Conservation (phyloP, 371 early-diverging fungal genomes). For the Mortierella sp. region DNA sequence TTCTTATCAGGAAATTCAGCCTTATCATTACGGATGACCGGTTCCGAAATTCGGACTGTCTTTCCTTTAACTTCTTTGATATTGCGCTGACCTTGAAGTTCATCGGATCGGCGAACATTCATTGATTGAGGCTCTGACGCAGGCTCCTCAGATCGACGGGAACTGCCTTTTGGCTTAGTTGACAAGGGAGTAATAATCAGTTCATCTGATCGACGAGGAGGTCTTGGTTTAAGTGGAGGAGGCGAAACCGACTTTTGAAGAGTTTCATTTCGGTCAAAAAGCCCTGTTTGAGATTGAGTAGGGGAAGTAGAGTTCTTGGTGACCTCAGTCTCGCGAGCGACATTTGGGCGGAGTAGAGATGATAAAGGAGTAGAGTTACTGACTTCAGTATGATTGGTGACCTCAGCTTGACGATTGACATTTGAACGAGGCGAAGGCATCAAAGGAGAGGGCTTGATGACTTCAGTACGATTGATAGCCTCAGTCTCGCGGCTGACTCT, state of each 20-base stretch:
- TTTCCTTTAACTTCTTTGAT: constrained; percentile 7
- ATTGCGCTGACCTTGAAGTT: constrained; percentile 42
- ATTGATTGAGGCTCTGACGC: constrained; percentile 24
- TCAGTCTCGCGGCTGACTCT: not conserved
- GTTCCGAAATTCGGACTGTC: not conserved
- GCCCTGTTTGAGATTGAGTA: too few relatives aligned
- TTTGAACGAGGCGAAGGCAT: not conserved
- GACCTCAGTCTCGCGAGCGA: not conserved
- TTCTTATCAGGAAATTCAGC: constrained; percentile 10
- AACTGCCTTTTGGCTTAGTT: not conserved
- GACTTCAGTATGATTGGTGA: not conserved
- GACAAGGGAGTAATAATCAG: not conserved
- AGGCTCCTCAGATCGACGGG: constrained; percentile 15
- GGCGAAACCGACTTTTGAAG: not conserved
- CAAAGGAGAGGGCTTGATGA: not conserved
- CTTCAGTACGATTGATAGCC: not conserved
- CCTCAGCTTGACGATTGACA: not conserved
- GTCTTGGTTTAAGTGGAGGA: constrained; percentile 3
- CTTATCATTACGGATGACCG: not conserved
- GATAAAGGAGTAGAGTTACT: not conserved
- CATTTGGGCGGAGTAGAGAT: not conserved
- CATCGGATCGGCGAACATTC: constrained; percentile 21
- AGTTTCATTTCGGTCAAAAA: constrained; percentile 8
- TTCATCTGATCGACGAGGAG: not conserved
- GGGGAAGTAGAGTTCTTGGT: not conserved